phyloP scores from a whole-genome alignment of 345 rosid species.

The Syzygium grande region DNA sequence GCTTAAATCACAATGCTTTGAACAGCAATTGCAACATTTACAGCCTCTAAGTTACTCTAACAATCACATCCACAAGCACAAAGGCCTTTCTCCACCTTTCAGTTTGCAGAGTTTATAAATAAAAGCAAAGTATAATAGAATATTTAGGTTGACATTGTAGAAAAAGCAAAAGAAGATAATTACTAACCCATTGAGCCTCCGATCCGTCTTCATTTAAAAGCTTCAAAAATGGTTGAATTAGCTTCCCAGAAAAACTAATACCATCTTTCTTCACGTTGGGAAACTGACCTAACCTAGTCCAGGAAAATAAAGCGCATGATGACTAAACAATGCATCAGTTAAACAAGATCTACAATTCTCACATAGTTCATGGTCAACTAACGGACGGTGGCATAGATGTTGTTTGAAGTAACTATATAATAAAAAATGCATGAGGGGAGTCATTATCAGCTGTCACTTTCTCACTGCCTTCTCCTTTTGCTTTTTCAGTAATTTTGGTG shows the following conservation, averaged over 20 bases:
- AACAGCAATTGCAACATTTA: neutral
- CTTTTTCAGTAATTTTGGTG: neutral
- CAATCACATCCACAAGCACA: neutral
- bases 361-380: neutral
- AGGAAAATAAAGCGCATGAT: neutral
- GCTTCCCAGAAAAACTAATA: conserved; percentile 45
- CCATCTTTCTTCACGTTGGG: conserved; percentile 66
- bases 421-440: neutral
- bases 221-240: conserved; percentile 58
- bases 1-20: neutral
- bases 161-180: neutral
- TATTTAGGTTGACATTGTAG: neutral
- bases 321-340: neutral
- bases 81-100: neutral
- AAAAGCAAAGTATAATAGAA: neutral
- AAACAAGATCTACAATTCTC: neutral
- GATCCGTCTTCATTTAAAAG: conserved; percentile 57
- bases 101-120: neutral
- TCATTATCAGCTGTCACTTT: neutral
- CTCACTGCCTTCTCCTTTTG: neutral
- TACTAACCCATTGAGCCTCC: conserved; percentile 60
- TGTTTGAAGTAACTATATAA: neutral
- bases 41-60: neutral
- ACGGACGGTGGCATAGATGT: neutral
- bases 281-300: conserved; percentile 61